These are phyloP conservation scores for Arachis hypogaea DNA, from an alignment of 306 rosid species.

Conservation along the genomic window DNA sequence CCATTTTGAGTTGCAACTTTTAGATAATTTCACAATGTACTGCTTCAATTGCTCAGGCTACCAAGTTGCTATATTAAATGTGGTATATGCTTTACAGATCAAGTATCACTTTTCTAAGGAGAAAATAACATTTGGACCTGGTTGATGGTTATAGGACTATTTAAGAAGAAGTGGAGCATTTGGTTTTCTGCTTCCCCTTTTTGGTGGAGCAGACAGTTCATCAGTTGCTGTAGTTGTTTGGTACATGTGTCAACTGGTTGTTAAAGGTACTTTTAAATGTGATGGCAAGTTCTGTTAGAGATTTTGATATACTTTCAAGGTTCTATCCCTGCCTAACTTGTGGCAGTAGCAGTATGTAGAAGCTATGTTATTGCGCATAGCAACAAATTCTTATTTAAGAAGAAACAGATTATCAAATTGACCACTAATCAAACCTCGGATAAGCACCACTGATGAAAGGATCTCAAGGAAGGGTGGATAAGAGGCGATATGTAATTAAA, in stretches of 20 bases:
- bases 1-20: slow-evolving; percentile 35
- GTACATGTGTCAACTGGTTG: slow-evolving; percentile 95
- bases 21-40: slow-evolving; percentile 9
- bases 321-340: slow-evolving; percentile 30
- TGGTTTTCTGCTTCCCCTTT: slow-evolving; percentile 97
- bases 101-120: slow-evolving; percentile 90
- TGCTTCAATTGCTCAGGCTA: slow-evolving; percentile 14
- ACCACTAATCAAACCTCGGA: slow-evolving; percentile 26
- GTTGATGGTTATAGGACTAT: slow-evolving; percentile 99
- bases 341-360: not conserved
- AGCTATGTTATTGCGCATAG: not conserved
- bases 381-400: not conserved
- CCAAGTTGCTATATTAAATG: slow-evolving; percentile 39
- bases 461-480: slow-evolving; percentile 1
- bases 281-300: slow-evolving; percentile 1
- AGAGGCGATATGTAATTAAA: slow-evolving; percentile 26
- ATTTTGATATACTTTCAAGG: slow-evolving; percentile 31
- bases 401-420: not conserved
- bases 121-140: slow-evolving; percentile 98
- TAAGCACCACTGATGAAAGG: not conserved
- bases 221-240: slow-evolving; percentile 97
- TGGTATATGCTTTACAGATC: slow-evolving; percentile 55
- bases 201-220: slow-evolving; percentile 99
- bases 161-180: slow-evolving; percentile 98
- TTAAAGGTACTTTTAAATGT: slow-evolving; percentile 63